Base-by-base conservation (phyloP, 768 basidiomycete species). In the Boletus vinaceobasis region DNA sequence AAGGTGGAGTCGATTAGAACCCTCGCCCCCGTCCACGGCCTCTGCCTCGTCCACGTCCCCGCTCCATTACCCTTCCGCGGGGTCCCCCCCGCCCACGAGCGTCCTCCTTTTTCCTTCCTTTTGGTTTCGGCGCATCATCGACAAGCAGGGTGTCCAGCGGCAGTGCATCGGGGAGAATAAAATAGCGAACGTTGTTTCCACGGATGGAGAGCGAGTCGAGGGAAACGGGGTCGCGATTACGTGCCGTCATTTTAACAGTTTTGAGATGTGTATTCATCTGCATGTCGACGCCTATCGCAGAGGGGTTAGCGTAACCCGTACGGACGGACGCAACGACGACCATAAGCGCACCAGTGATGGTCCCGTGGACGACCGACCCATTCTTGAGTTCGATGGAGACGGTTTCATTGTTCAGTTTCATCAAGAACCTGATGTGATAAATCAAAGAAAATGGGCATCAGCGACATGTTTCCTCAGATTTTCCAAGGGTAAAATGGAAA, bases 401-500 rank as follows among this genome's bases (percentile, higher is more conserved):
- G 59, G 96, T 95, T 81, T 99, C 96, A 72, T 98, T 98, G 82
- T 97, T 96, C 77, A 99, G 76, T 81, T 98, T 99, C 96, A 98
- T 99, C 80, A 97, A 83, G 77, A 96, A 98, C 73, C 93, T 96
- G 68, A 31, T 52, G 35, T 21, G 35, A 59, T 44, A 39, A 57
- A 59, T 40, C 43, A 61, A 57, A 58, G 55, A 65, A 65, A 56
- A 53, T 36, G 26, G 38, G 42, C 31, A 54, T 67, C 67, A 68
- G 64, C 42, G 40, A 52, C 52, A 33, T 44, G 50, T 50, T 57
- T 43, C 38, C 32, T 39, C 5, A 29, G 26, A n/a, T 21, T 46
- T 62, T 46, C 43, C 35, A 38, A 55, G 37, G 11, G 26, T 1
- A 46, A 56, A 42, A 60, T 33, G 27, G 40, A 40, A 42, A 49